Conservation (phyloP, 2,329 filamentous ascomycete genomes). For the Lomentospora prolificans region DNA sequence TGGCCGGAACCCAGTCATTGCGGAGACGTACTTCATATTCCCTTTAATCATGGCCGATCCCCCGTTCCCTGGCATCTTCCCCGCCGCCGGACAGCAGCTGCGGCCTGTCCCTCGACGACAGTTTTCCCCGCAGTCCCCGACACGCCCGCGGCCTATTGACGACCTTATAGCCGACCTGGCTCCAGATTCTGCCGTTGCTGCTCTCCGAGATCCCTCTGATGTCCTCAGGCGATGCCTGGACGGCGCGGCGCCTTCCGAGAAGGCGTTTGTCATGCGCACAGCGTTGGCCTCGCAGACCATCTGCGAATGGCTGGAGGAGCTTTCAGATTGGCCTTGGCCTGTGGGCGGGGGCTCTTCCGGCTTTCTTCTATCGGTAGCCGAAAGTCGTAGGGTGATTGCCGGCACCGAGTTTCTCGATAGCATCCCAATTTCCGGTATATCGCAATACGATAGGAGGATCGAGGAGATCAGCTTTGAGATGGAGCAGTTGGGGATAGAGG, state of each 20-base stretch:
- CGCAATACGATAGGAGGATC: constrained; percentile 60
- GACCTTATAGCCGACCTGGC: constrained; percentile 53
- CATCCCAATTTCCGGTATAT: constrained; percentile 53
- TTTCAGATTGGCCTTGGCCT: constrained; percentile 52
- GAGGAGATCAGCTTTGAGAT: constrained; percentile 63
- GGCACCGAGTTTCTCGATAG: constrained; percentile 47
- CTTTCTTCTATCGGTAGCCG: constrained; percentile 30
- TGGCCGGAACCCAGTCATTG: too few relatives aligned
- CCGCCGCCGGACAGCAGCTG: constrained; percentile 25
- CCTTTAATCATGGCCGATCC: constrained; percentile 25
- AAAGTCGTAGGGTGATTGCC: constrained; percentile 5
- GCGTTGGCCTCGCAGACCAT: constrained; percentile 62
- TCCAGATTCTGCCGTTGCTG: constrained; percentile 50
- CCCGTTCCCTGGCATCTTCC: constrained; percentile 19
- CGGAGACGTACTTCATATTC: too few relatives aligned
- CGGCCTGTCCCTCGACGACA: constrained; percentile 26
- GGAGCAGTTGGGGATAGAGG: constrained; percentile 65
- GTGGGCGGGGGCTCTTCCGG: constrained; percentile 36
- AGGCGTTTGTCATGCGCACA: constrained; percentile 61
- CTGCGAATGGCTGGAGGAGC: constrained; percentile 65
- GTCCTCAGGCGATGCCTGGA: constrained; percentile 50
- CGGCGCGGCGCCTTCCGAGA: constrained; percentile 52
- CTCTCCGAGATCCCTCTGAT: constrained; percentile 44
- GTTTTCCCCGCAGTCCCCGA: constrained; percentile 31
- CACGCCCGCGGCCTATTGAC: constrained; percentile 37